Base-by-base conservation (phyloP, 2,329 filamentous ascomycete genomes). In the Neocatenulostroma microsporum region DNA sequence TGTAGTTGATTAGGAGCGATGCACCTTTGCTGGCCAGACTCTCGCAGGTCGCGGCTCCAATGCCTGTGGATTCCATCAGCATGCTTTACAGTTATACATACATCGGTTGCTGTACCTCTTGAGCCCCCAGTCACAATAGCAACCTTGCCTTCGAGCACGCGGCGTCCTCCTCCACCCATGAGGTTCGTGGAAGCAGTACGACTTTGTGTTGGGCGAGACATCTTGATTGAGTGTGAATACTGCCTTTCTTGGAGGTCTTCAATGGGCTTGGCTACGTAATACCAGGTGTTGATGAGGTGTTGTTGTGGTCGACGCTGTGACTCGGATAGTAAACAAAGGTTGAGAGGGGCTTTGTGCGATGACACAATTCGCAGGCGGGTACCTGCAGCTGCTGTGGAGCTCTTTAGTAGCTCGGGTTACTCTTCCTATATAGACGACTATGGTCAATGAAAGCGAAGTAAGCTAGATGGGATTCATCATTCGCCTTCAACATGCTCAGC, bases 101-200 rank as follows among this genome's bases (percentile, higher is more conserved):
- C 9, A 25, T 10, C 17, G 13, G 25, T 5, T 9, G 12, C 23
- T 51, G 44, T 68, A 84, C 84, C 83, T 68, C 85, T 68, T 40
- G 84, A 86, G 41, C 78, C 82, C 39, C 85, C 85, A 1, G 85
- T 91, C 30, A 91, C 70, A 47, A 93, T 79, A 36, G 76, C 84
- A 34, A 88, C 69, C 60, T 87, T 87, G 49, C 82, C 82, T 55
- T 84, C 77, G 4, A 70, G 57, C 10, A 64, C 50, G 38, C 66
- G 59, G 19, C 48, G 44, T 18, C 46, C 48, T 14, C 54, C 47
- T 32, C 51, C 47, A 15, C 49, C 47, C 19, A 44, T 46, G 17
- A 67, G 46, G 37, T 65, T 67, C 14, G 63, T 66, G 0, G 63
- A 64, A 5, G 51, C 55, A 11, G 55, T 63, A 21, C 62, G 54